These are phyloP conservation scores for Magnaporthiopsis rhizophila DNA, from an alignment of 2,329 filamentous ascomycete species.

Conservation along the genomic window DNA sequence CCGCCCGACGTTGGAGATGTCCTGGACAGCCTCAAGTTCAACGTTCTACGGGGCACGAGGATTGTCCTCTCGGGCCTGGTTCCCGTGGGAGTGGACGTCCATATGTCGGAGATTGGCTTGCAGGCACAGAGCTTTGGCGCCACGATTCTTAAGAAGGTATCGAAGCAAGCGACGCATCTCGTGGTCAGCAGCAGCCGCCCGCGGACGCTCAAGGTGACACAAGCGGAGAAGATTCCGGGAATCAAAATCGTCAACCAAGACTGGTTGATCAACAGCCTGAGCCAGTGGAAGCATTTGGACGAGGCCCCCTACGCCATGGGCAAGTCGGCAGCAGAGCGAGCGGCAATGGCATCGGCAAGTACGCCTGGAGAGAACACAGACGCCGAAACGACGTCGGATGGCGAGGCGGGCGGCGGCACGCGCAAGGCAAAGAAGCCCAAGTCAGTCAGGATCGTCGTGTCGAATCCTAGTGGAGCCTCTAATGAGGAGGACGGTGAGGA, in stretches of 20 bases:
- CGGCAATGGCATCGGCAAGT: constrained; percentile 17
- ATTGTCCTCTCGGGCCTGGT: constrained; percentile 90
- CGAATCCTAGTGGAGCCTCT: constrained; percentile 30
- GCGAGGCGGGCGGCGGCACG: constrained; percentile 20
- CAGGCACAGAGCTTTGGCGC: constrained; percentile 86
- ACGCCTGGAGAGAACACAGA: constrained; percentile 22
- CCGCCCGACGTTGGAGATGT: constrained; percentile 73
- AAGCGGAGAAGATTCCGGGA: constrained; percentile 68
- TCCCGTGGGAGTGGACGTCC: constrained; percentile 70
- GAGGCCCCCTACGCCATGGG: constrained; percentile 73
- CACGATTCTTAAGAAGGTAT: constrained; percentile 47
- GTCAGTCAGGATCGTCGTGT: constrained; percentile 31
- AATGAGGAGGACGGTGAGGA: constrained; percentile 27
- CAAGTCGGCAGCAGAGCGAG: constrained; percentile 62
- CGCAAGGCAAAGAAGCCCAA: constrained; percentile 15
- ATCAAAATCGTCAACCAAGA: constrained; percentile 89
- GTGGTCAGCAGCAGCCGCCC: constrained; percentile 63
- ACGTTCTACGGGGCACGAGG: constrained; percentile 64
- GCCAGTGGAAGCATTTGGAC: constrained; percentile 72
- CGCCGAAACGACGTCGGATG: constrained; percentile 20
- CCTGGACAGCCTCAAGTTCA: constrained; percentile 73
- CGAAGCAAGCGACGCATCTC: constrained; percentile 61
- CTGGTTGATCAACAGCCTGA: constrained; percentile 82
- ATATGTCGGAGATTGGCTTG: constrained; percentile 75
- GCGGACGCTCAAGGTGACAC: constrained; percentile 83